Conservation (phyloP, 352 stramenopile genomes). For the Globisporangium polare region DNA sequence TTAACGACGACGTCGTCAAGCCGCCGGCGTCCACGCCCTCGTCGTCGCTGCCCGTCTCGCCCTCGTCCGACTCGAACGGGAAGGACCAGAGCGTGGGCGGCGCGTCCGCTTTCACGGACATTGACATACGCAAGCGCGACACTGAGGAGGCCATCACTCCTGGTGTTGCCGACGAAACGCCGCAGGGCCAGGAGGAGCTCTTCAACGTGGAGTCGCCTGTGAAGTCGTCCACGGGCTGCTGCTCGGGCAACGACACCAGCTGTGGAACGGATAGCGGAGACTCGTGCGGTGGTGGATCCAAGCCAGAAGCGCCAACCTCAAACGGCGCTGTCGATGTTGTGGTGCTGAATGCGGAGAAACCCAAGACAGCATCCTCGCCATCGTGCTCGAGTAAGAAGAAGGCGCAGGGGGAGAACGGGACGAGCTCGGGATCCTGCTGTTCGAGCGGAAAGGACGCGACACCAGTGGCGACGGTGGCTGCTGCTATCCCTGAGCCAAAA, state of each 20-base stretch:
- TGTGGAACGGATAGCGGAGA: background rate
- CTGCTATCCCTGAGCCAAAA: background rate
- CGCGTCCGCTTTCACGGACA: background rate
- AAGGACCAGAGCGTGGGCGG: background rate
- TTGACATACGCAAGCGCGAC: slow-evolving; percentile 1
- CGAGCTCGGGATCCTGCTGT: slow-evolving; percentile 1
- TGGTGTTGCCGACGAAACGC: background rate
- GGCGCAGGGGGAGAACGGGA: background rate
- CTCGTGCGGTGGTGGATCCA: background rate
- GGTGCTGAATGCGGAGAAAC: background rate
- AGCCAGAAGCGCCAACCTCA: background rate
- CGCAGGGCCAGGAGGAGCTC: background rate
- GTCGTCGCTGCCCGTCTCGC: slow-evolving; percentile 18
- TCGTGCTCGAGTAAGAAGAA: slow-evolving; percentile 10
- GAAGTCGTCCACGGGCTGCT: background rate
- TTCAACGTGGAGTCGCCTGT: background rate
- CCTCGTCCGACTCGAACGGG: slow-evolving; percentile 9
- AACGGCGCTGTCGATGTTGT: background rate
- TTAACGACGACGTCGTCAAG: slow-evolving; percentile 8
- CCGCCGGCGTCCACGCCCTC: slow-evolving; percentile 18
- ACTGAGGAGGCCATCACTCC: background rate
- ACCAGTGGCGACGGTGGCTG: background rate
- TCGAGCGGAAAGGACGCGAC: background rate
- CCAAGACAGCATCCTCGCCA: background rate
- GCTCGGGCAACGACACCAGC: slow-evolving; percentile 1